phyloP scores from a whole-genome alignment of 305 asterid genomes.

The Coffea humblotiana region DNA sequence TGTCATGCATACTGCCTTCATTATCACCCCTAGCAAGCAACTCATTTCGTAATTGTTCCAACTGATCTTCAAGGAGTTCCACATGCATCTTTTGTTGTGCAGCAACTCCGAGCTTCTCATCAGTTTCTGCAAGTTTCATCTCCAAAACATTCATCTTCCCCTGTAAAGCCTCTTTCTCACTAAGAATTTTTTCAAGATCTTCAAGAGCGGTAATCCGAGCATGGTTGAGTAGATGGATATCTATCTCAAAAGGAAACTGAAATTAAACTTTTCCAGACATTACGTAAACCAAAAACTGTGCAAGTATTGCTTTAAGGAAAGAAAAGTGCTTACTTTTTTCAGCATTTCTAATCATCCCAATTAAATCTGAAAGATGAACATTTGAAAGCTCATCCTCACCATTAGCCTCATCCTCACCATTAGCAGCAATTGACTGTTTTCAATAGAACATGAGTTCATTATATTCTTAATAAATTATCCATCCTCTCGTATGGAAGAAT shows the following conservation, averaged over 20 bases:
- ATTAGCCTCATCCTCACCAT: conserved; percentile 50
- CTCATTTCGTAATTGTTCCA: conserved; percentile 63
- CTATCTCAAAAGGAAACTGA: conserved; percentile 34
- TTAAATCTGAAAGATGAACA: conserved; percentile 59
- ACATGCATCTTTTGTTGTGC: conserved; percentile 78
- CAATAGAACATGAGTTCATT: conserved; percentile 36
- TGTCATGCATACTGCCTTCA: conserved; percentile 33
- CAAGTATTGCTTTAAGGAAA: conserved; percentile 13
- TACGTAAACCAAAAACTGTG: not conserved
- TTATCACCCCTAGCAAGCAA: conserved; percentile 49
- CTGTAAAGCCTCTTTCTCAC: conserved; percentile 81
- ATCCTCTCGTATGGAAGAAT: conserved; percentile 8
- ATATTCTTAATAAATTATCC: conserved; percentile 19
- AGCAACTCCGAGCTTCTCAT: conserved; percentile 75
- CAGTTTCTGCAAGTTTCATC: conserved; percentile 87
- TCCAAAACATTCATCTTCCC: conserved; percentile 74
- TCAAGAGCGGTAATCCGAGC: conserved; percentile 78
- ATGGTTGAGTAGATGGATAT: conserved; percentile 80
- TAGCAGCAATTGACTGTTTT: conserved; percentile 54
- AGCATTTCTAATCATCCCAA: conserved; percentile 86
- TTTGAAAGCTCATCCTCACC: conserved; percentile 51
- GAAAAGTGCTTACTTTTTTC: conserved; percentile 61
- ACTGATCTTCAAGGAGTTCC: conserved; percentile 68
- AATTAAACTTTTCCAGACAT: not conserved
- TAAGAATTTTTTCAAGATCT: conserved; percentile 65